phyloP scores from a whole-genome alignment of 2,329 filamentous ascomycete species.

The Arthroderma uncinatum region DNA sequence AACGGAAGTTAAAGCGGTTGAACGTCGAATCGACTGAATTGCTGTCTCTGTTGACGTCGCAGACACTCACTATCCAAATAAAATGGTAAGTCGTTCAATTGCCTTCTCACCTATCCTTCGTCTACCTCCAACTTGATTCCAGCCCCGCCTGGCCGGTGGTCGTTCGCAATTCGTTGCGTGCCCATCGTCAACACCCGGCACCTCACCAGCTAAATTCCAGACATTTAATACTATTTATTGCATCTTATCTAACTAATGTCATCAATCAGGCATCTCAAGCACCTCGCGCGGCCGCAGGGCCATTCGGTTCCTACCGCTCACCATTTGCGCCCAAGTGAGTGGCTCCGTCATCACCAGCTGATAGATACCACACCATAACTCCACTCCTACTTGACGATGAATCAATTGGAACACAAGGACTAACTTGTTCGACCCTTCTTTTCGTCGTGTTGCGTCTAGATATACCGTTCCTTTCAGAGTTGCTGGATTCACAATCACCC shows the following conservation, averaged over 20 bases:
- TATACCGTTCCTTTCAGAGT: slow-evolving; percentile 41
- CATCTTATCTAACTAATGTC: background rate
- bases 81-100: background rate
- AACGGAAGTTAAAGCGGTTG: background rate
- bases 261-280: background rate
- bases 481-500: slow-evolving; percentile 39
- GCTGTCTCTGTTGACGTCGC: slow-evolving; percentile 1
- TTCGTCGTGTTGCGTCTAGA: slow-evolving; percentile 22
- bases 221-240: background rate
- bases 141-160: background rate
- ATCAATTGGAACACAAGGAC: background rate
- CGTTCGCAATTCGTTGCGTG: background rate
- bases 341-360: slow-evolving; percentile 7
- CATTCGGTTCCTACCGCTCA: slow-evolving; percentile 38
- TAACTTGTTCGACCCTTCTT: background rate
- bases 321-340: slow-evolving; percentile 49
- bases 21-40: slow-evolving; percentile 2
- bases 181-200: background rate
- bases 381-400: background rate
- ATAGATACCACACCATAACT: background rate
- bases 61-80: background rate
- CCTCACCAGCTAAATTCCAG: background rate
- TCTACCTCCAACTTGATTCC: background rate
- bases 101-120: too few species aligned
- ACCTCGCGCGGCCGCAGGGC: background rate